These are phyloP conservation scores for Tephrocybe sp. DNA, from an alignment of 768 basidiomycete species.

Conservation along the genomic window DNA sequence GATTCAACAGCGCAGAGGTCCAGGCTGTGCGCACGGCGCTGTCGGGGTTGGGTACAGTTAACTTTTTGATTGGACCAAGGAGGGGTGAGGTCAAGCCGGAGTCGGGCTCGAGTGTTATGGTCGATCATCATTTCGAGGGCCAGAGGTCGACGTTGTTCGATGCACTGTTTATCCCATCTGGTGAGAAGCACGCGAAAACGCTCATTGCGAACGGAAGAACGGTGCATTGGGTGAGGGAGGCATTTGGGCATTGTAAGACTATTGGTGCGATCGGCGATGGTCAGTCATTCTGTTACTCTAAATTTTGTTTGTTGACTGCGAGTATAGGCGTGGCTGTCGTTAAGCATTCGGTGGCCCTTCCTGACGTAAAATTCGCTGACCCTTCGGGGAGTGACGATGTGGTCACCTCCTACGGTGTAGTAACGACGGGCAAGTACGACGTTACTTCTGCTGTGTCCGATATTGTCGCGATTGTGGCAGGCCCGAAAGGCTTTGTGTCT, in stretches of 20 bases:
- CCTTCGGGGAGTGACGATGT: conserved; percentile 37
- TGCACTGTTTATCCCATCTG: conserved; percentile 75
- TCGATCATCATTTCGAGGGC: conserved; percentile 74
- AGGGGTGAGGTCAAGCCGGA: conserved; percentile 50
- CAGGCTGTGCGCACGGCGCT: conserved; percentile 54
- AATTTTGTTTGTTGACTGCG: background rate
- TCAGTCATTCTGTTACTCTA: conserved; percentile 17
- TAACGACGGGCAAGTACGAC: conserved; percentile 55
- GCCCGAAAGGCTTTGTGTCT: conserved; percentile 50
- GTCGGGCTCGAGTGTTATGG: conserved; percentile 33
- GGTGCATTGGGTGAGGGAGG: conserved; percentile 82
- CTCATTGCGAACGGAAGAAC: conserved; percentile 63
- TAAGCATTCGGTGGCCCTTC: conserved; percentile 41
- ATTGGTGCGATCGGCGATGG: conserved; percentile 78
- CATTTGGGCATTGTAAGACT: conserved; percentile 83
- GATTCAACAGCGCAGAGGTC: conserved; percentile 63
- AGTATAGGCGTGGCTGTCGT: conserved; percentile 48
- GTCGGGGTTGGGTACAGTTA: conserved; percentile 48
- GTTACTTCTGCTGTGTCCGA: conserved; percentile 37
- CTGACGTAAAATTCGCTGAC: conserved; percentile 40
- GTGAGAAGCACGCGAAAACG: conserved; percentile 53
- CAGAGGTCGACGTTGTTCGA: conserved; percentile 85
- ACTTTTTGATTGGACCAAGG: conserved; percentile 64
- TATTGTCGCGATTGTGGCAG: conserved; percentile 37
- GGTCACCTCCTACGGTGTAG: conserved; percentile 56